Percentiles rank a stretch among this genome's conserved stretches.
phyloP scores from a whole-genome alignment of 805 yeast genomes.

The Spathaspora arborariae region DNA sequence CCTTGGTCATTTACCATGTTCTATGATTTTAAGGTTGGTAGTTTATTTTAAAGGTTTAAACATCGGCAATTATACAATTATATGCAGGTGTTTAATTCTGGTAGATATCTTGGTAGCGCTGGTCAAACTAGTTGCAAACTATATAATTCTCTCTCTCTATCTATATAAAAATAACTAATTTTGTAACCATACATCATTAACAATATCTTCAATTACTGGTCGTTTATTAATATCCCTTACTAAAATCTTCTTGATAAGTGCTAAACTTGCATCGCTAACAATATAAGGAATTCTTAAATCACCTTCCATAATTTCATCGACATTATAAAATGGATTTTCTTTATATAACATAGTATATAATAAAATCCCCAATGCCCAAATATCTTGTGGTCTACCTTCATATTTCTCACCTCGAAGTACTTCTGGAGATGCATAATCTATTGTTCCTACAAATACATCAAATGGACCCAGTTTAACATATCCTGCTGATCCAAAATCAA shows the following conservation, averaged over 20 bases:
- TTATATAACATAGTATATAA: conserved; percentile 86
- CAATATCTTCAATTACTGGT: conserved; percentile 70
- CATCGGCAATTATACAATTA: too few relatives aligned
- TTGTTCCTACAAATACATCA: conserved; percentile 95
- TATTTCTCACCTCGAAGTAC: conserved; percentile 85
- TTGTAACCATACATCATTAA: conserved; percentile 63
- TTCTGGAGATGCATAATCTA: conserved; percentile 97
- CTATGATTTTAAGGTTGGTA: not conserved
- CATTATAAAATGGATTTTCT: conserved; percentile 93
- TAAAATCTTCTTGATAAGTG: conserved; percentile 61
- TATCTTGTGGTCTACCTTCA: conserved; percentile 91
- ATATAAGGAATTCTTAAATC: conserved; percentile 68
- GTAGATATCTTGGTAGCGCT: too few relatives aligned
- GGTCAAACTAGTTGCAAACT: too few relatives aligned
- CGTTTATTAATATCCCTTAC: conserved; percentile 63
- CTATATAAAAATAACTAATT: not conserved
- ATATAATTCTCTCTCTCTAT: not conserved
- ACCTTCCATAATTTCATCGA: conserved; percentile 93
- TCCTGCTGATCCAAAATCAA: conserved; percentile 96
- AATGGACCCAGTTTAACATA: conserved; percentile 89
- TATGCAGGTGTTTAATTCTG: too few relatives aligned
- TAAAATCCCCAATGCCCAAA: conserved; percentile 94
- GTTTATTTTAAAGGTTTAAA: too few relatives aligned
- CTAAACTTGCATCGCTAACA: conserved; percentile 58
- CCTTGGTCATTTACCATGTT: not conserved